Base-by-base conservation (phyloP, 306 rosid species). In the Inga laurina region DNA sequence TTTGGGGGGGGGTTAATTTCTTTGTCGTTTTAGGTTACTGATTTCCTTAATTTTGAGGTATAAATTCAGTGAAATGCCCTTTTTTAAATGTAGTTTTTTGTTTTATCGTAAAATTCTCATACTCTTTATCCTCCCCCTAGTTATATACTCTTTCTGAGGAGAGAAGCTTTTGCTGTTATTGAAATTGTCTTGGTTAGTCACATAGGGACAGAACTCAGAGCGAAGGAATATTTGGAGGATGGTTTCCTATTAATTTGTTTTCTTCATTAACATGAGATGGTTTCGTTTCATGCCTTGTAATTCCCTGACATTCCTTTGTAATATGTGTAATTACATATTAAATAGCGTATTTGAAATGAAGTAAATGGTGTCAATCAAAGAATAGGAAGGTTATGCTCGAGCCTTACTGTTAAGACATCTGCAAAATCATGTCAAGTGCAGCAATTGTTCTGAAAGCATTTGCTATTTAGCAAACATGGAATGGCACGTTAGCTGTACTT, bases 401-500 rank as follows among this genome's bases (percentile, higher is more conserved):
- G 59, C 77, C 24, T 82, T 73, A 62, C 41, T 77, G 24, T 43
- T 39, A 44, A n/a, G 2, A 65, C 75, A 76, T 21, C 72, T 54
- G 37, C n/a, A 30, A 19, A 74, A 56, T 16, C 78, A 54, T 27
- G 5, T 74, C 66, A 65, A 78, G 54, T 54, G 52, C 52, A 46
- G 9, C 24, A 48, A 30, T 74, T 30, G 32, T 46, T 67, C 34
- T 62, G 56, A 37, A 78, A 82, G 39, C 44, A 22, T 37, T 46
- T 8, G 21, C 27, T 82, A 21, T 35, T 57, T 68, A 43, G 52
- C 4, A 37, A 82, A 35, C 18, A 39, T 41, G 65, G 41, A 44
- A 59, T 44, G 66, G 67, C 45, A 13, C 44, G 39, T 41, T 61
- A 35, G 5, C 18, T 8, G 57, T 57, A 48, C 48, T 75, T 79